Conservation (phyloP, 2,329 filamentous ascomycete genomes). For the Decorospora gaudefroyi region DNA sequence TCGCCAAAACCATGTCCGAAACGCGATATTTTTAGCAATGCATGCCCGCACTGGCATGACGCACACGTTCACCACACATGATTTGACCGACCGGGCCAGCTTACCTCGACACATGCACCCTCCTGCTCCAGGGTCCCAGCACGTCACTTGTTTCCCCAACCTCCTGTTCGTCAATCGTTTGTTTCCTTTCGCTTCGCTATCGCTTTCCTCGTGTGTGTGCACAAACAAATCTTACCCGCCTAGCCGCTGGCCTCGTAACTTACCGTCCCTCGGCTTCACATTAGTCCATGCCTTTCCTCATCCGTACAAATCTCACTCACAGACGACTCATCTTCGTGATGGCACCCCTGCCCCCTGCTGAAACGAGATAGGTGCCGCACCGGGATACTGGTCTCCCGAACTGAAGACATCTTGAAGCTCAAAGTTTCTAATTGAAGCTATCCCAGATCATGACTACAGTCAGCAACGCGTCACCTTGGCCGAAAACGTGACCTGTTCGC, state of each 20-base stretch:
- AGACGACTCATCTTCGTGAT: constrained; percentile 13
- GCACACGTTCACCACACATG: constrained; percentile 19
- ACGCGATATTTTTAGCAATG: constrained; percentile 26
- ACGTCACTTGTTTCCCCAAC: constrained; percentile 24
- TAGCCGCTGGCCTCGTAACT: constrained; percentile 36
- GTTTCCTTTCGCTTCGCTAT: not conserved
- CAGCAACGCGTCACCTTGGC: not conserved
- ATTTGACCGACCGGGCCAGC: constrained; percentile 9
- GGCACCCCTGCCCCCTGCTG: constrained; percentile 9
- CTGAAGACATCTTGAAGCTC: constrained; percentile 21
- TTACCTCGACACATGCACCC: constrained; percentile 9
- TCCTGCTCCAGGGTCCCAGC: constrained; percentile 21
- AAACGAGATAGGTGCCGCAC: constrained; percentile 15
- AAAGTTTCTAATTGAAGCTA: constrained; percentile 33
- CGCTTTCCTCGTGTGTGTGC: constrained; percentile 12
- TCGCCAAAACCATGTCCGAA: constrained; percentile 18
- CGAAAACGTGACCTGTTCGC: constrained; percentile 1
- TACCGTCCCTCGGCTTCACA: constrained; percentile 4
- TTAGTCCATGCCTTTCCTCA: constrained; percentile 17
- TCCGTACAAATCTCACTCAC: constrained; percentile 16
- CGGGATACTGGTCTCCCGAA: constrained; percentile 10
- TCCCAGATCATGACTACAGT: constrained; percentile 3
- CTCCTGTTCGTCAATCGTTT: constrained; percentile 13
- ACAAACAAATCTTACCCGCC: constrained; percentile 39
- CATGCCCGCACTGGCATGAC: constrained; percentile 17